A percentile compares a stretch with the other conserved stretches of the same genome.
These are phyloP conservation scores for Phytophthora chlamydospora DNA, from an alignment of 352 stramenopile genomes.

Conservation along the genomic window DNA sequence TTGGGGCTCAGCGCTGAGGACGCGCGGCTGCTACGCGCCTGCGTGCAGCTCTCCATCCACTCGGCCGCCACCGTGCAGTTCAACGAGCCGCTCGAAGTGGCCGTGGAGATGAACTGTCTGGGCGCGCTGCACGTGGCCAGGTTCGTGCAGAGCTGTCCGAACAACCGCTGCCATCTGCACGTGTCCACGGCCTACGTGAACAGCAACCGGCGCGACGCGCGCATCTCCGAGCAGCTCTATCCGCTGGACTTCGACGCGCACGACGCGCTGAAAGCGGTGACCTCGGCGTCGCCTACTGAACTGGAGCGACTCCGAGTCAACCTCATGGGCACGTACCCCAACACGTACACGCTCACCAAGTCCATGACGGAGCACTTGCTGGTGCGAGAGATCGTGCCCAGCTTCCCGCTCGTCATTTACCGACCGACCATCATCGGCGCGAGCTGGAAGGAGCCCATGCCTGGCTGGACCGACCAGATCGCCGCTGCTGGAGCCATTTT, in stretches of 20 bases:
- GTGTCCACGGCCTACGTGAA: slow-evolving; percentile 89
- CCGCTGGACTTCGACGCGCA: slow-evolving; percentile 86
- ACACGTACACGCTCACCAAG: slow-evolving; percentile 91
- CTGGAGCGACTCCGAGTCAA: slow-evolving; percentile 74
- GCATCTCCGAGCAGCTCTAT: slow-evolving; percentile 76
- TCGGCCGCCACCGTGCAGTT: slow-evolving; percentile 89
- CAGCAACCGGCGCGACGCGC: slow-evolving; percentile 70
- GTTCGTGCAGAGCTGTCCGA: slow-evolving; percentile 63
- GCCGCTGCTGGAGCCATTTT: slow-evolving; percentile 83
- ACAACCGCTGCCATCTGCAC: slow-evolving; percentile 71
- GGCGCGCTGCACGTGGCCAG: slow-evolving; percentile 68
- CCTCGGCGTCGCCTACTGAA: slow-evolving; percentile 54
- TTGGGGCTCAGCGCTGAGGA: slow-evolving; percentile 63
- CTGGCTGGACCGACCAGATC: slow-evolving; percentile 85
- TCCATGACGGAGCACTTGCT: slow-evolving; percentile 87
- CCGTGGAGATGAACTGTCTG: slow-evolving; percentile 86
- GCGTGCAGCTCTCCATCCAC: slow-evolving; percentile 79
- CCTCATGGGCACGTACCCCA: slow-evolving; percentile 88
- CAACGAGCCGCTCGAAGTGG: slow-evolving; percentile 86
- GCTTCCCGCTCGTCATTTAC: slow-evolving; percentile 78
- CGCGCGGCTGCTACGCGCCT: slow-evolving; percentile 42
- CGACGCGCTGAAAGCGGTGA: slow-evolving; percentile 64
- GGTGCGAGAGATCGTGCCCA: slow-evolving; percentile 44
- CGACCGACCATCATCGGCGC: slow-evolving; percentile 87
- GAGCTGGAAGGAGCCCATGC: slow-evolving; percentile 86